Conservation (phyloP, 768 basidiomycete species). For the Mycena epipterygia region DNA sequence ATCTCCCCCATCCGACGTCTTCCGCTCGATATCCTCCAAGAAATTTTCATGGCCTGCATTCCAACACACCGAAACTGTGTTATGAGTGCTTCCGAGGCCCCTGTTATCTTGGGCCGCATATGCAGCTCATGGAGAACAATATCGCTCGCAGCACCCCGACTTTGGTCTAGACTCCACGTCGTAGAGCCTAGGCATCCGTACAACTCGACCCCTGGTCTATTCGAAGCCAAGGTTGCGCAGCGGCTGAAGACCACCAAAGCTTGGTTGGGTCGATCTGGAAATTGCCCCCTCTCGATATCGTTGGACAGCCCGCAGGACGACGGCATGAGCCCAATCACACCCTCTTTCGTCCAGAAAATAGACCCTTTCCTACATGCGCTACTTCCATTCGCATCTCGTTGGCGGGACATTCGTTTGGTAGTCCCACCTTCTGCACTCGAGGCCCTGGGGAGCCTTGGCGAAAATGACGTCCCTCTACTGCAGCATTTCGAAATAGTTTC, state of each 20-base stretch:
- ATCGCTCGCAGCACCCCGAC: slow-evolving; percentile 39
- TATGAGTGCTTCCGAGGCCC: slow-evolving; percentile 39
- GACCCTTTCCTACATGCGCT: neutral
- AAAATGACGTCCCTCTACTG: neutral
- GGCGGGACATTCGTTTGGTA: neutral
- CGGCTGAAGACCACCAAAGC: slow-evolving; percentile 10
- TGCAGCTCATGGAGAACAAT: slow-evolving; percentile 46
- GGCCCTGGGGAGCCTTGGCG: neutral
- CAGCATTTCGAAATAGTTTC: neutral
- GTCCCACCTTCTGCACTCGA: neutral
- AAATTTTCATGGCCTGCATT: slow-evolving; percentile 29
- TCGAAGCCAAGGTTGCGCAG: slow-evolving; percentile 11
- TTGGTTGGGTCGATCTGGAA: slow-evolving; percentile 14
- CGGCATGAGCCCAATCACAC: neutral
- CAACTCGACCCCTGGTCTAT: neutral
- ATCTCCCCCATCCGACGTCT: slow-evolving; percentile 11
- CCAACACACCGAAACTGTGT: slow-evolving; percentile 25
- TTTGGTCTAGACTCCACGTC: slow-evolving; percentile 42
- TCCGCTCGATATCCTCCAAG: slow-evolving; percentile 16
- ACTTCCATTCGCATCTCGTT: slow-evolving; percentile 2
- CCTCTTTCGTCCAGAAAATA: neutral
- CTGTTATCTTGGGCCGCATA: slow-evolving; percentile 46
- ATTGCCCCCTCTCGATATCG: slow-evolving; percentile 14
- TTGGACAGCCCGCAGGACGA: neutral
- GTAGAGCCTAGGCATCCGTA: neutral